Evolutionary conservation across 148 eudicot genomes (phyloP), one percentile per base, ranked within the genome.

Genomic region (Fagopyrum tataricum): DNA sequence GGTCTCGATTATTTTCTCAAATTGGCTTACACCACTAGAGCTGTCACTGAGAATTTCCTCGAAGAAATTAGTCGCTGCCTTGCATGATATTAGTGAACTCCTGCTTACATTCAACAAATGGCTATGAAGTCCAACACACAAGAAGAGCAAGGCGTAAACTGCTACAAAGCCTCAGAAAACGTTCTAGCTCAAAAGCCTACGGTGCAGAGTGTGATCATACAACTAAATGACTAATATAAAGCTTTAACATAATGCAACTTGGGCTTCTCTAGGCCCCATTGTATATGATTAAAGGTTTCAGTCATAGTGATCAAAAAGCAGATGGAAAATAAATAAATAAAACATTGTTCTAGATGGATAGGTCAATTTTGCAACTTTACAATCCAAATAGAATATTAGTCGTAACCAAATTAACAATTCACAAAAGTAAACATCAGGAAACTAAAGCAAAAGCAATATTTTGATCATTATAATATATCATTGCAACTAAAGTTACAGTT

Each of bases 1-100:
- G 43, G 87, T 86, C 84, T 96, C 99, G 76, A 96, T 86, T 72
- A 92, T 88, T 78, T 79, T 87, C 81, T 96, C 97, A 78, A 90
- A 96, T 76, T 82, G 87, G 84, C 82, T 88, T 86, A 89, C 58
- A 73, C 77, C 86, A 76, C 80, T 75, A 39, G 90, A 69, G 77
- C 77, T 20, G 72, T 75, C 81, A 75, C 76, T 80, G 24, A 96
- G 84, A 78, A 85, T 70, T 76, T 92, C 99, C 75, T 97, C 99
- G 39, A 97, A 81, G 51, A 79, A 79, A 81, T 89, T 79, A 75
- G 99, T 76, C 26, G 92, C 84, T 77, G 97, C 97, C 77, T 86
- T 89, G 90, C 97, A 96, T 26, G 79, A 70, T 73, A 87, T 62
- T 78, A 73, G 71, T 51, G 89, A 73, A 44, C 75, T 77, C 84